A percentile compares a stretch with the other conserved stretches of the same genome.
Conservation (phyloP, 441 rosid species). For the Pelargonium citronellum region DNA sequence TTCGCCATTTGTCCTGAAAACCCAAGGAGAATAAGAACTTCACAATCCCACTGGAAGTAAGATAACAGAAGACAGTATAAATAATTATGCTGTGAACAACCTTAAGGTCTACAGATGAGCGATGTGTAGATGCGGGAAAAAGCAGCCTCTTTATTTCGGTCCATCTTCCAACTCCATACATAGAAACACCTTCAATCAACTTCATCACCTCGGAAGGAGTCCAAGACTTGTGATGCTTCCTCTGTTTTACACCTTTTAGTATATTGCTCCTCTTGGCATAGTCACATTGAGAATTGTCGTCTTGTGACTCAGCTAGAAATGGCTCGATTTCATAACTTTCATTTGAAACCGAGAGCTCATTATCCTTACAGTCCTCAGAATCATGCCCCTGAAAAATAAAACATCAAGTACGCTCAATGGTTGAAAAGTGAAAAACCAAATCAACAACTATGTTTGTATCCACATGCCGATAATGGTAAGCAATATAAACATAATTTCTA, state of each 20-base stretch:
- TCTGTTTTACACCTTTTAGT: not conserved
- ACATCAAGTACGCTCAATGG: no score
- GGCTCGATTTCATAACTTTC: not conserved
- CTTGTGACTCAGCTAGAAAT: slow-evolving; percentile 5
- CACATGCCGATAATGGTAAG: no score
- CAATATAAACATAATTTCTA: no score
- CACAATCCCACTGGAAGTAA: not conserved
- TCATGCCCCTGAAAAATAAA: not conserved
- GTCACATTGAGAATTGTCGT: not conserved
- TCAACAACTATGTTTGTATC: no score
- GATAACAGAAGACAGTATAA: not conserved
- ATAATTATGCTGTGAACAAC: not conserved
- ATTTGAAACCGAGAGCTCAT: slow-evolving; percentile 1
- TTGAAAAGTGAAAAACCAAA: no score
- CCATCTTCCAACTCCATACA: slow-evolving; percentile 7
- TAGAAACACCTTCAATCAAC: slow-evolving; percentile 7
- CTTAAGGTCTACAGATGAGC: slow-evolving; percentile 6
- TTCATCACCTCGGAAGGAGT: slow-evolving; percentile 8
- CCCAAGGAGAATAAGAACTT: not conserved
- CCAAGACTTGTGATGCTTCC: slow-evolving; percentile 7
- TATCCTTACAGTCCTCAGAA: slow-evolving; percentile 8
- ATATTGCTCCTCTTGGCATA: not conserved
- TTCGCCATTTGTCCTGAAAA: slow-evolving; percentile 10
- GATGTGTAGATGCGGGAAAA: slow-evolving; percentile 8
- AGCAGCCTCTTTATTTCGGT: slow-evolving; percentile 9